Evolutionary conservation across 345 rosid species (phyloP).

Genomic region (Reutealis trisperma): DNA sequence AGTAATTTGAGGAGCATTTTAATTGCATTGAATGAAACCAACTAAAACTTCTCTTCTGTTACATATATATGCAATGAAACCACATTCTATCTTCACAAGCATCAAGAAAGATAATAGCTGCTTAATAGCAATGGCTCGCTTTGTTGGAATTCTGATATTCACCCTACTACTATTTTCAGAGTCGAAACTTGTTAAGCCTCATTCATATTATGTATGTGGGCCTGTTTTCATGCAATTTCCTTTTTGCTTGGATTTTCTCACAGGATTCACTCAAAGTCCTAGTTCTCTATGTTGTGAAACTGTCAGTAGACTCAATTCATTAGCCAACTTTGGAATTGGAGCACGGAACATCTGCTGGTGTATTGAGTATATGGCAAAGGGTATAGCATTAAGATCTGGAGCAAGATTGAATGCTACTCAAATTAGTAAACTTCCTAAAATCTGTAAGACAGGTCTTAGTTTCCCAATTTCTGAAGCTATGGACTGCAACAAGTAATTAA

Average conservation of each 20-base stretch:
- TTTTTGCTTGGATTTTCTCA: constrained; percentile 46
- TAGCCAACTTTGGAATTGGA: constrained; percentile 34
- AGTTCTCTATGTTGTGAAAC: constrained; percentile 38
- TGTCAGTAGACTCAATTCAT: constrained; percentile 34
- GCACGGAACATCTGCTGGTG: constrained; percentile 43
- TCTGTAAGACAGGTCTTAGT: neutral
- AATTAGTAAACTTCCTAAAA: neutral
- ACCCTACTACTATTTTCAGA: too few species aligned
- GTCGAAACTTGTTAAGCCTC: too few species aligned
- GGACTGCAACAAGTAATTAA: constrained; percentile 1
- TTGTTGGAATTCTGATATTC: neutral
- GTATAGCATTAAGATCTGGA: neutral
- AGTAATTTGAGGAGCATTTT: neutral
- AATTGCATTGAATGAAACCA: neutral
- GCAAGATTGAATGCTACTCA: neutral
- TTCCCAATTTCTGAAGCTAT: constrained; percentile 6
- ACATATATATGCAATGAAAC: too few species aligned
- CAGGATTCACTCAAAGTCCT: constrained; percentile 34
- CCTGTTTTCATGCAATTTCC: constrained; percentile 29
- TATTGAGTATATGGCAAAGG: constrained; percentile 33
- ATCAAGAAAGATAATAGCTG: too few species aligned
- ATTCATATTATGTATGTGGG: too few species aligned
- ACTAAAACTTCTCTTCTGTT: neutral
- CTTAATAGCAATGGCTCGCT: neutral
- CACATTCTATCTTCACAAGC: too few species aligned